A percentile compares a stretch with the other conserved stretches of the same genome.
phyloP scores from a whole-genome alignment of 306 rosid species.

The Myrica gale region DNA sequence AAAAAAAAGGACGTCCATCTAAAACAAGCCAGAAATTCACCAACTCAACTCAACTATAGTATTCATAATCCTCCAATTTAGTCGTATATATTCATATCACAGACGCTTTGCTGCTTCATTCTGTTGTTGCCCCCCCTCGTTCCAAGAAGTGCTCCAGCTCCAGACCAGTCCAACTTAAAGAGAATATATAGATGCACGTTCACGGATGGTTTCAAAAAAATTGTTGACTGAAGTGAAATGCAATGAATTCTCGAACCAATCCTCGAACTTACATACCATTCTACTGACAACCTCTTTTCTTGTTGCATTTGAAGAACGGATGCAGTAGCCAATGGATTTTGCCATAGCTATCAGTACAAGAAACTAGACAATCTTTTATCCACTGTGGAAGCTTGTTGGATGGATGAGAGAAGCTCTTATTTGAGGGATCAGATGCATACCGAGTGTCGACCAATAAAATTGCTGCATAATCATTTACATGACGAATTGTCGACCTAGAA shows the following conservation, averaged over 20 bases:
- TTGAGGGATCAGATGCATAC: constrained; percentile 67
- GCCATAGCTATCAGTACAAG: constrained; percentile 65
- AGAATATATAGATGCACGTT: neutral
- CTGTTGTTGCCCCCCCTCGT: neutral
- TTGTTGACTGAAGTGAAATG: neutral
- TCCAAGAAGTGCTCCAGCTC: neutral
- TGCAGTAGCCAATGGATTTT: constrained; percentile 70
- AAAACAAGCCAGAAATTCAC: too few species aligned
- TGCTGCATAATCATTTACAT: constrained; percentile 86
- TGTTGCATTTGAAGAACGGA: constrained; percentile 77
- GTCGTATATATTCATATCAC: neutral
- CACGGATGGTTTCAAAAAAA: neutral
- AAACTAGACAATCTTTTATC: constrained; percentile 71
- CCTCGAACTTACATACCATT: neutral
- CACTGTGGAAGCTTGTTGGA: constrained; percentile 80
- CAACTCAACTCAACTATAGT: too few species aligned
- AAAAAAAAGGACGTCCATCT: too few species aligned
- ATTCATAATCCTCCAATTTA: neutral
- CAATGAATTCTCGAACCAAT: neutral
- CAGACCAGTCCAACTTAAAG: neutral
- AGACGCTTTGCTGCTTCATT: neutral
- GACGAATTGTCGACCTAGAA: constrained; percentile 88
- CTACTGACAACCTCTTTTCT: constrained; percentile 28
- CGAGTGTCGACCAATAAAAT: constrained; percentile 70
- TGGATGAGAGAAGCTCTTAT: constrained; percentile 54